Base-by-base conservation (phyloP, 345 rosid species). In the Eucalyptus erythrocorys region DNA sequence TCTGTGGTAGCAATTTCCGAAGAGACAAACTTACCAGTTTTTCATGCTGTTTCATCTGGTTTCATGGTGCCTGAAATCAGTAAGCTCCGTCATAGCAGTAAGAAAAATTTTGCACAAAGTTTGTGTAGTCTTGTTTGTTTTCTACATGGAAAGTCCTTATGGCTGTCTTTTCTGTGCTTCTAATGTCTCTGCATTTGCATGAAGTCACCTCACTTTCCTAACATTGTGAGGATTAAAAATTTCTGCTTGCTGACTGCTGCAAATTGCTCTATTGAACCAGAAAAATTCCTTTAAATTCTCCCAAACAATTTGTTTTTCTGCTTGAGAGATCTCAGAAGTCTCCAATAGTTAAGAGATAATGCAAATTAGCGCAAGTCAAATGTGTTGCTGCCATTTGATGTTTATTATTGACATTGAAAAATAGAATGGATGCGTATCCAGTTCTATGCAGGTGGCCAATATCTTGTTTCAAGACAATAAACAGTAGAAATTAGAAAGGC, bases 1-100 rank as follows among this genome's bases (percentile, higher is more conserved):
- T 1, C 42, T 2, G 0, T 6, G 42, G 79, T 0, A 6, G 79
- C 79, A 66, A 32, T 1, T 32, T 66, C 22, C 0, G 40, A 66
- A 5, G 24, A 66, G 79, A 32, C 42, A 71, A 19, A 68, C 13
- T 71, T 71, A 34, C 42, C 81, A 71, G 40, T 17, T 9, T 9
- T 37, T 10, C 81, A 34, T 37, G 37, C 45, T 37, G 0, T 71
- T 71, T 71, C 0, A 17, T 71, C 81, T 34, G 26, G 45, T 71
- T 71, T 37, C 6, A 6, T 0, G 27, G 81, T 71, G 45, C 45
- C 6, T 37, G 45, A 71, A 37, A 34, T 22, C 13, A 71, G 81
- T 71, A 37, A 71, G 14, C 81, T 71, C 26, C 45, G 19, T 34
- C 27, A 37, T 19, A 37, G 26, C 26, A 2, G 81, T 1, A 71